A percentile compares a stretch with the other conserved stretches of the same genome.
Evolutionary conservation across 371 early-diverging fungal species (phyloP).

Genomic region (Mucor saturninus): DNA sequence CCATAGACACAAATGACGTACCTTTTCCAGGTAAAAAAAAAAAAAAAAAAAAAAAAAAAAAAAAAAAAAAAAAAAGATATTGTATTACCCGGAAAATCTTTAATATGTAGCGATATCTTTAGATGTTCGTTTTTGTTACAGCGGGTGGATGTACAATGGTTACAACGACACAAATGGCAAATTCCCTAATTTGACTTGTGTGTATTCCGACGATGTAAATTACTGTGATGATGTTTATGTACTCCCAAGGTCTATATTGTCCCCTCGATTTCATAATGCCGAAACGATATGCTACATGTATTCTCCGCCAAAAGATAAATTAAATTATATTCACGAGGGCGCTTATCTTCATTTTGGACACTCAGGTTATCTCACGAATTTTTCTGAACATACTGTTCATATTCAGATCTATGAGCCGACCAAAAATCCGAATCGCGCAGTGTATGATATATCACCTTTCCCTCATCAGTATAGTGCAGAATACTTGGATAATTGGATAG

Average conservation of each 20-base stretch:
- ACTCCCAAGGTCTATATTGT: no score
- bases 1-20: neutral
- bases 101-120: neutral
- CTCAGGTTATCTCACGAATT: no score
- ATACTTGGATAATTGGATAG: neutral
- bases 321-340: no score
- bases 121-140: neutral
- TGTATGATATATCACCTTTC: neutral
- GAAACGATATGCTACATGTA: no score
- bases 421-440: conserved; percentile 1
- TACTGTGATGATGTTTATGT: no score
- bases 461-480: neutral
- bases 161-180: neutral
- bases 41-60: neutral
- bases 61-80: no score
- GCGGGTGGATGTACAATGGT: neutral
- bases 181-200: neutral
- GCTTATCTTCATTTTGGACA: no score
- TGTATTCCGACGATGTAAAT: no score
- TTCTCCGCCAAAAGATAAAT: no score
- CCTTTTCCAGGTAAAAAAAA: neutral
- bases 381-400: no score
- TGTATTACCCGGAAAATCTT: neutral
- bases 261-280: no score
- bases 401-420: conserved; percentile 1